Evolutionary conservation across 805 yeast genomes (phyloP).

Genomic region (Saccharomycopsis oosterbeekiorum): DNA sequence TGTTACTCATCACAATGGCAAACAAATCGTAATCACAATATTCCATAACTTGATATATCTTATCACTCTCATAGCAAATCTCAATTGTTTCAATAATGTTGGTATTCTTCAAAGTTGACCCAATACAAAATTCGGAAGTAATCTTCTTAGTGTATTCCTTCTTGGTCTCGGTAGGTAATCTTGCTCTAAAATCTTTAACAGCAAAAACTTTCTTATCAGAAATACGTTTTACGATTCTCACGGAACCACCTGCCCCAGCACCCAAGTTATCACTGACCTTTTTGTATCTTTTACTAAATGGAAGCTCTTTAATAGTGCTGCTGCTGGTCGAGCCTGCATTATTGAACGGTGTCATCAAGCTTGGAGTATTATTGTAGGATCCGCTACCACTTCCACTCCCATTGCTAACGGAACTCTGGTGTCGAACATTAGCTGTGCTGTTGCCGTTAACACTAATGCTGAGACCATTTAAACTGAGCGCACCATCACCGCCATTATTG

Average conservation of each 20-base stretch:
- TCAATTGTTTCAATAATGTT: slow-evolving; percentile 88
- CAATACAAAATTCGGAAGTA: slow-evolving; percentile 91
- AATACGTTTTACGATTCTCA: slow-evolving; percentile 58
- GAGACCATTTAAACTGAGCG: not conserved
- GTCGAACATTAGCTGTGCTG: not conserved
- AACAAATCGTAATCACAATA: slow-evolving; percentile 88
- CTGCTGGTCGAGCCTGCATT: not conserved
- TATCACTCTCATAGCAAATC: slow-evolving; percentile 78
- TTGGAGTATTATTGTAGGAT: not conserved
- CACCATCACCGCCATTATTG: not conserved
- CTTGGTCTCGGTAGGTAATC: slow-evolving; percentile 60
- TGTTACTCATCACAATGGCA: slow-evolving; percentile 89
- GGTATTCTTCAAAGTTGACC: slow-evolving; percentile 80
- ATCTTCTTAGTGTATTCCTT: slow-evolving; percentile 87
- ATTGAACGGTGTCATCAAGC: not conserved
- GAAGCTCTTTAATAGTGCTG: slow-evolving; percentile 27
- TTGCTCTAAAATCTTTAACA: slow-evolving; percentile 81
- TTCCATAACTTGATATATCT: slow-evolving; percentile 88
- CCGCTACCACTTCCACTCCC: not conserved
- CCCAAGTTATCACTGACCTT: slow-evolving; percentile 82
- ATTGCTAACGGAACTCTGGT: not conserved
- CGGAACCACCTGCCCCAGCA: slow-evolving; percentile 94
- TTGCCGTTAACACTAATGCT: not conserved
- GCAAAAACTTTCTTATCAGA: slow-evolving; percentile 72
- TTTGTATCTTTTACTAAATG: slow-evolving; percentile 67